These are phyloP conservation scores for Cercospora zeina DNA, from an alignment of 2,329 filamentous ascomycete species.

Conservation along the genomic window DNA sequence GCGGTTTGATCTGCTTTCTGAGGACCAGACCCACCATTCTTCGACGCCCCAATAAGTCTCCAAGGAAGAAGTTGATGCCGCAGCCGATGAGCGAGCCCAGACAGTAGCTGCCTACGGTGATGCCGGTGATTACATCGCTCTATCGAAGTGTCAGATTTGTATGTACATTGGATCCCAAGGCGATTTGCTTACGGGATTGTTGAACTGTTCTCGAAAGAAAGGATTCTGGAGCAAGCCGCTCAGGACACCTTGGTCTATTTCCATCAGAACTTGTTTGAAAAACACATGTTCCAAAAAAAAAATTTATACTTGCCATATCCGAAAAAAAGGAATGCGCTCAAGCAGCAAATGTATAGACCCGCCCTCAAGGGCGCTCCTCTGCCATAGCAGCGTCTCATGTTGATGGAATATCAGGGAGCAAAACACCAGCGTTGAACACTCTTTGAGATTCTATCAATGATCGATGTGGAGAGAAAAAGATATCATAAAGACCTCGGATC, in stretches of 20 bases:
- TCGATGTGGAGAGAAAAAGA: neutral
- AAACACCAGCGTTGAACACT: neutral
- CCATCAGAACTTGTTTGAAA: too few relatives aligned
- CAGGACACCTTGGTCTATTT: slow-evolving; percentile 25
- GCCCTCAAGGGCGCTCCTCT: slow-evolving; percentile 27
- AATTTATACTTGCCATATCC: slow-evolving; percentile 16
- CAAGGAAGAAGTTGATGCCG: slow-evolving; percentile 50
- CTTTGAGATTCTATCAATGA: neutral
- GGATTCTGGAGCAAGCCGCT: slow-evolving; percentile 30
- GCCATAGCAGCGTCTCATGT: slow-evolving; percentile 24
- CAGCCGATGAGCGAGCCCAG: slow-evolving; percentile 62
- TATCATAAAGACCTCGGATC: neutral
- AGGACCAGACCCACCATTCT: slow-evolving; percentile 37
- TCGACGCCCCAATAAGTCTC: slow-evolving; percentile 53
- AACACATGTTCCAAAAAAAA: too few relatives aligned
- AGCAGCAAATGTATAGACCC: slow-evolving; percentile 27
- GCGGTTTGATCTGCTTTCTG: too few relatives aligned
- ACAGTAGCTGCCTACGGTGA: slow-evolving; percentile 54
- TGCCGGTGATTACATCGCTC: slow-evolving; percentile 33
- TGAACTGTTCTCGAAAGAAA: slow-evolving; percentile 27
- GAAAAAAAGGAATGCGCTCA: slow-evolving; percentile 30
- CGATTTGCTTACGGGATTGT: slow-evolving; percentile 15
- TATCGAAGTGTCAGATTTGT: neutral
- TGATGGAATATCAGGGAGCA: neutral
- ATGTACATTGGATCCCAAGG: neutral